Evolutionary conservation across 2,329 filamentous ascomycete genomes (phyloP).

Genomic region (Sporothrix luriei): DNA sequence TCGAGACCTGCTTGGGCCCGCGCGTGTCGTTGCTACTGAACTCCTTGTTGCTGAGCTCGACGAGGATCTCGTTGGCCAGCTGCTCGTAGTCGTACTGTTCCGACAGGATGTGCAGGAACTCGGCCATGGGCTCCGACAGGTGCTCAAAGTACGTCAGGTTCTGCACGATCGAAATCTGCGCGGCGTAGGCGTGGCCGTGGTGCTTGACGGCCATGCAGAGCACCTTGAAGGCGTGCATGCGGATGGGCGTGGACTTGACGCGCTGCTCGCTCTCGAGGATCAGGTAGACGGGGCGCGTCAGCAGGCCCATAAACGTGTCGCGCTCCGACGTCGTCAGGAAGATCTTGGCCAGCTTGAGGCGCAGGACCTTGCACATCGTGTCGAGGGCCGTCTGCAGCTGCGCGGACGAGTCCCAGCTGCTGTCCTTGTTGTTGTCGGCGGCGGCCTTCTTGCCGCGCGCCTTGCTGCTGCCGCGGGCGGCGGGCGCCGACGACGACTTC

Average conservation of each 20-base stretch:
- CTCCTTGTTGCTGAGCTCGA: slow-evolving; percentile 94
- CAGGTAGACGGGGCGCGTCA: slow-evolving; percentile 91
- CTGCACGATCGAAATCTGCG: slow-evolving; percentile 96
- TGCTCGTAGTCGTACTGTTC: slow-evolving; percentile 98
- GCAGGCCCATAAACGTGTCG: slow-evolving; percentile 89
- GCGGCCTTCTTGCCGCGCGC: slow-evolving; percentile 67
- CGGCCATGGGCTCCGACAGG: slow-evolving; percentile 97
- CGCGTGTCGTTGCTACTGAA: slow-evolving; percentile 96
- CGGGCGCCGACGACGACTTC: slow-evolving; percentile 73
- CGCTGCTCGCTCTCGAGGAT: slow-evolving; percentile 92
- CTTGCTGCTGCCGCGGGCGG: slow-evolving; percentile 68
- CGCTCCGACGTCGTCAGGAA: slow-evolving; percentile 95
- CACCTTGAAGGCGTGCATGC: slow-evolving; percentile 97
- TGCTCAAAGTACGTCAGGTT: slow-evolving; percentile 98
- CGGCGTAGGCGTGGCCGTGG: slow-evolving; percentile 93
- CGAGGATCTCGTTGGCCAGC: slow-evolving; percentile 86
- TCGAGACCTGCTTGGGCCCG: slow-evolving; percentile 93
- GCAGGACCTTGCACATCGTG: slow-evolving; percentile 93
- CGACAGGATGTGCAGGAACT: slow-evolving; percentile 91
- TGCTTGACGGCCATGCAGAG: slow-evolving; percentile 96
- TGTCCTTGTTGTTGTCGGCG: slow-evolving; percentile 62
- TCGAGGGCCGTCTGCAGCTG: slow-evolving; percentile 89
- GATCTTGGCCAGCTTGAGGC: slow-evolving; percentile 86
- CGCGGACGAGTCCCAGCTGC: slow-evolving; percentile 81
- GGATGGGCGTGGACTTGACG: slow-evolving; percentile 82